Conservation (phyloP, 805 yeast species). For the Candida endomychidarum region DNA sequence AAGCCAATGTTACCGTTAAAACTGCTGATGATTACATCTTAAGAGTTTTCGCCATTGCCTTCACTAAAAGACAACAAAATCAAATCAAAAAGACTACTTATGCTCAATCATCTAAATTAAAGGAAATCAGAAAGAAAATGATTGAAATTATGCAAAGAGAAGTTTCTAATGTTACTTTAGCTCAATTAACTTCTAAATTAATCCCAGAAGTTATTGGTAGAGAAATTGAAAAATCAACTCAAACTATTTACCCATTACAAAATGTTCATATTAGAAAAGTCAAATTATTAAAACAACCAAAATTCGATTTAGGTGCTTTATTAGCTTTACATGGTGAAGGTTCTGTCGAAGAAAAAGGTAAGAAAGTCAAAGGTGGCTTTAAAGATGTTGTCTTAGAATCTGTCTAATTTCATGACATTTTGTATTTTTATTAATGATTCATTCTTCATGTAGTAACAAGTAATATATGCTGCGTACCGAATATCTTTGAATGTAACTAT, state of each 20-base stretch:
- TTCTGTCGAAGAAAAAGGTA: conserved; percentile 88
- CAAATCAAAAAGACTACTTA: conserved; percentile 97
- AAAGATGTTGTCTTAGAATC: conserved; percentile 98
- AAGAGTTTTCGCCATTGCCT: conserved; percentile 95
- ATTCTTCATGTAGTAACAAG: conserved; percentile 5
- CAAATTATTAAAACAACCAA: conserved; percentile 97
- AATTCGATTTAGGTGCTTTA: conserved; percentile 95
- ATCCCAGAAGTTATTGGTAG: conserved; percentile 99
- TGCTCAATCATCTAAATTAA: conserved; percentile 96
- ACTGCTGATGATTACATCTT: conserved; percentile 96
- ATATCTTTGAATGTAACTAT: too few species aligned
- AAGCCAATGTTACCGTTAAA: conserved; percentile 97
- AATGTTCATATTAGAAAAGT: conserved; percentile 99
- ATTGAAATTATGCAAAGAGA: conserved; percentile 94
- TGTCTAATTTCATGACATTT: conserved; percentile 53
- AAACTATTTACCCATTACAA: conserved; percentile 94
- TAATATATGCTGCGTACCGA: conserved; percentile 1
- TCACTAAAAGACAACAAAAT: conserved; percentile 97
- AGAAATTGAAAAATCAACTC: conserved; percentile 96
- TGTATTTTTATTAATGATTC: conserved; percentile 5
- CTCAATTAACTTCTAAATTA: conserved; percentile 95
- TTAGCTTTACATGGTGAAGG: conserved; percentile 97
- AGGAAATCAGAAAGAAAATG: conserved; percentile 97
- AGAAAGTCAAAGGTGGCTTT: conserved; percentile 97
- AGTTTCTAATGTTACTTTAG: conserved; percentile 90